Percentiles rank a stretch among this genome's conserved stretches.
Evolutionary conservation across 495 filamentous ascomycete genomes (phyloP).

Genomic region (Xylaria sp.): DNA sequence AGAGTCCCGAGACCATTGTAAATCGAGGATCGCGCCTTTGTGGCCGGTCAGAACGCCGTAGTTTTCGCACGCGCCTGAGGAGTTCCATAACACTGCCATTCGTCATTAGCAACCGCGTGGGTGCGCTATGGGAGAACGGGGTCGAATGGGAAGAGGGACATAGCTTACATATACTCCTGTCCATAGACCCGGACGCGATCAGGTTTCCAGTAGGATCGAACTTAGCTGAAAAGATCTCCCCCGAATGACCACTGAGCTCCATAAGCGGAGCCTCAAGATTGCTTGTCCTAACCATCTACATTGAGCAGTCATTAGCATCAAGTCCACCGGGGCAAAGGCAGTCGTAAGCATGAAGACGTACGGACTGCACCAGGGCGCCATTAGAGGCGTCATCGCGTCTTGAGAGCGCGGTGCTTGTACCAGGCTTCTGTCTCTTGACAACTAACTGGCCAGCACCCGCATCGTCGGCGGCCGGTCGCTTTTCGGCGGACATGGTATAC

Average conservation of each 20-base stretch:
- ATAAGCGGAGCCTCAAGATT: conserved; percentile 90
- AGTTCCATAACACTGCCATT: conserved; percentile 83
- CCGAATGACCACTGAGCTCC: conserved; percentile 82
- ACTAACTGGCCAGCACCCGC: conserved; percentile 82
- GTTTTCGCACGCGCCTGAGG: conserved; percentile 90
- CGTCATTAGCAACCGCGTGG: not conserved
- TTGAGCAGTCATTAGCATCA: conserved; percentile 27
- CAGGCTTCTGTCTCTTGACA: conserved; percentile 88
- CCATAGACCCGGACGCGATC: conserved; percentile 95
- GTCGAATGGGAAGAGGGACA: not conserved
- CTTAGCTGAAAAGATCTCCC: conserved; percentile 88
- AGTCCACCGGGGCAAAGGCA: not conserved
- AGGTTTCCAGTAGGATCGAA: conserved; percentile 88
- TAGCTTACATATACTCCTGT: conserved; percentile 82
- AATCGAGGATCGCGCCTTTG: conserved; percentile 85
- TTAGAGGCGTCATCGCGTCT: conserved; percentile 70
- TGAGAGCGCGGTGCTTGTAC: conserved; percentile 65
- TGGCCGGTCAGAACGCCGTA: conserved; percentile 88
- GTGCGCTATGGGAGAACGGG: not conserved
- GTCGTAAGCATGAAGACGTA: conserved; percentile 55
- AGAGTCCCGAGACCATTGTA: conserved; percentile 96
- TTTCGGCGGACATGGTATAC: conserved; percentile 80
- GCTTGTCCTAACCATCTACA: conserved; percentile 81
- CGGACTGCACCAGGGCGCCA: conserved; percentile 79
- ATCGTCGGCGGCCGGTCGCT: conserved; percentile 81